Evolutionary conservation across 768 basidiomycete genomes (phyloP).

Genomic region (Holtermannia corniformis): DNA sequence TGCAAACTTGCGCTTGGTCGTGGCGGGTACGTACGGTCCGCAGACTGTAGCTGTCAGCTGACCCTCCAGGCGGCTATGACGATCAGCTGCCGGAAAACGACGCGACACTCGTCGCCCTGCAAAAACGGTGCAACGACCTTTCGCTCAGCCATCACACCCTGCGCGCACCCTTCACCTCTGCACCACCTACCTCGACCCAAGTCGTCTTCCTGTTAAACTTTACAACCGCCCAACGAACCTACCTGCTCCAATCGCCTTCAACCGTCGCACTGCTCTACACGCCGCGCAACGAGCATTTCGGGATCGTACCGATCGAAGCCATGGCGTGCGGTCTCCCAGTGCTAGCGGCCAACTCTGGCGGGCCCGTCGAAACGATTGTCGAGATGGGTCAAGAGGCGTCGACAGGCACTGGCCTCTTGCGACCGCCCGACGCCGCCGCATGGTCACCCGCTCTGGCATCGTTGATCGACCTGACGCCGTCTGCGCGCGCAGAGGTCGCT

Average conservation of each 20-base stretch:
- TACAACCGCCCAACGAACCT: conserved; percentile 69
- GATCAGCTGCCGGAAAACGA: conserved; percentile 76
- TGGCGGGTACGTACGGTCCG: conserved; percentile 53
- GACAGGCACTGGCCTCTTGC: conserved; percentile 66
- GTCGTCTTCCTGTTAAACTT: conserved; percentile 89
- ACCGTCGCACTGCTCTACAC: conserved; percentile 81
- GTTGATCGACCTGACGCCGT: conserved; percentile 43
- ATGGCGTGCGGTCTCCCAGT: conserved; percentile 89
- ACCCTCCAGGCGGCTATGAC: conserved; percentile 73
- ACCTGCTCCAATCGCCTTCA: conserved; percentile 58
- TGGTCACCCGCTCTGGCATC: conserved; percentile 65
- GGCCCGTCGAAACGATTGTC: conserved; percentile 82
- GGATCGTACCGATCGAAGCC: conserved; percentile 88
- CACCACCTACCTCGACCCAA: conserved; percentile 45
- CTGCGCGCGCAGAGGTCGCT: conserved; percentile 49
- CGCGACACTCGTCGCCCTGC: conserved; percentile 53
- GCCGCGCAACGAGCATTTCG: conserved; percentile 91
- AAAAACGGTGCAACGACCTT: conserved; percentile 51
- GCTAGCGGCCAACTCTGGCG: conserved; percentile 71
- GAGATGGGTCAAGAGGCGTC: conserved; percentile 34
- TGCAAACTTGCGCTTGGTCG: conserved; percentile 55
- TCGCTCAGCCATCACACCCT: conserved; percentile 46
- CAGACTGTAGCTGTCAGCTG: not conserved
- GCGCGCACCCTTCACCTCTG: conserved; percentile 3
- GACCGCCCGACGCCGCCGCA: conserved; percentile 50